phyloP scores from a whole-genome alignment of 495 filamentous ascomycete species.

The Podospora conica region DNA sequence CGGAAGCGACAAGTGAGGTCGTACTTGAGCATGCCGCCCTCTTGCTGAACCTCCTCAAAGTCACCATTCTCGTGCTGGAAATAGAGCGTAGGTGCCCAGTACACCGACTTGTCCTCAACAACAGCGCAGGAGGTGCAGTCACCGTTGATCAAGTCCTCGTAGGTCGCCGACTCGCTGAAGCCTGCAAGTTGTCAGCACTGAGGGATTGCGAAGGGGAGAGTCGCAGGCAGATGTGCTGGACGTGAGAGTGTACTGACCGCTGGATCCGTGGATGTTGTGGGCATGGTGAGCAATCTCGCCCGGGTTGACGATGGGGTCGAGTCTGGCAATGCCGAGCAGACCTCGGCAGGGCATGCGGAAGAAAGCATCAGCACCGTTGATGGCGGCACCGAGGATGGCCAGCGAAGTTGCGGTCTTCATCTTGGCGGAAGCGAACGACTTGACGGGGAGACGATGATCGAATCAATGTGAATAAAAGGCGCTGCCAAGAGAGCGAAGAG shows the following conservation, averaged over 20 bases:
- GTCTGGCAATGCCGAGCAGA: slow-evolving; percentile 55
- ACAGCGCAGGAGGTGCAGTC: slow-evolving; percentile 61
- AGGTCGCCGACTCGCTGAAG: slow-evolving; percentile 43
- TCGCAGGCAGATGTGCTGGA: not conserved
- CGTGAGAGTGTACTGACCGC: slow-evolving; percentile 34
- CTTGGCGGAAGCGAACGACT: slow-evolving; percentile 15
- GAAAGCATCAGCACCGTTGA: slow-evolving; percentile 54
- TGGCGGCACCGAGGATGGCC: slow-evolving; percentile 23
- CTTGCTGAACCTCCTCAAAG: slow-evolving; percentile 44
- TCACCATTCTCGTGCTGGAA: slow-evolving; percentile 47
- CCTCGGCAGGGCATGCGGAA: slow-evolving; percentile 83
- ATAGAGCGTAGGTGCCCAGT: slow-evolving; percentile 63
- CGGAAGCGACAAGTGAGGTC: slow-evolving; percentile 10
- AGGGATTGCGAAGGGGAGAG: not conserved
- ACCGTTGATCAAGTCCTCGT: slow-evolving; percentile 45
- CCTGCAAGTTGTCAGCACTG: slow-evolving; percentile 29
- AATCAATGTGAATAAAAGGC: not conserved
- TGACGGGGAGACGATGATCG: not conserved
- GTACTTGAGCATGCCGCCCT: slow-evolving; percentile 58
- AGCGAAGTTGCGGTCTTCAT: slow-evolving; percentile 28
- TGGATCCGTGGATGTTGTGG: slow-evolving; percentile 68
- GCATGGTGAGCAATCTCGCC: slow-evolving; percentile 57
- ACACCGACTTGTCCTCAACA: slow-evolving; percentile 58
- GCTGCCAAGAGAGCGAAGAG: not conserved
- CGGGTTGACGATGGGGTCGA: slow-evolving; percentile 66